A percentile compares a stretch with the other conserved stretches of the same genome.
phyloP scores from a whole-genome alignment of 768 basidiomycete genomes.

The Suillus placidus region DNA sequence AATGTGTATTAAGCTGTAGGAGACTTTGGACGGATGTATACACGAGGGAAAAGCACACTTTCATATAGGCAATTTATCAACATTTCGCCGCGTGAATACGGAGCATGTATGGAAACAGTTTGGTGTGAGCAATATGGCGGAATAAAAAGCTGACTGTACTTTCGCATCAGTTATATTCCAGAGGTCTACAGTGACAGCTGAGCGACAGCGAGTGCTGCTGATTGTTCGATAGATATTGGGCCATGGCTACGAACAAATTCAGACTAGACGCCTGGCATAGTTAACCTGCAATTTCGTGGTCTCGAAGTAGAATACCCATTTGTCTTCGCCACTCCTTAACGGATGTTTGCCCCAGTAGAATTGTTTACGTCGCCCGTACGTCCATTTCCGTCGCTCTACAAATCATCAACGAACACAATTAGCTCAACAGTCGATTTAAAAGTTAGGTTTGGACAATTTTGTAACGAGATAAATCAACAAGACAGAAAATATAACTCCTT shows the following conservation, averaged over 20 bases:
- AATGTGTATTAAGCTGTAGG: neutral
- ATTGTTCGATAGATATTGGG: neutral
- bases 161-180: neutral
- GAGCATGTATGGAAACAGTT: neutral
- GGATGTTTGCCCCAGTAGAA: constrained; percentile 4
- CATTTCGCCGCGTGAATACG: neutral
- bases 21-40: neutral
- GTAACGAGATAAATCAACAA: neutral
- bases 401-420: neutral
- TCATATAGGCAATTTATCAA: neutral
- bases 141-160: neutral
- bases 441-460: neutral
- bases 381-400: neutral
- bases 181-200: neutral
- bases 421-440: neutral
- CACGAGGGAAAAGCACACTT: neutral
- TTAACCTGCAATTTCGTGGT: neutral
- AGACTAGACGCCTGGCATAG: neutral
- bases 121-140: neutral
- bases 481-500: neutral
- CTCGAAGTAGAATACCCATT: constrained; percentile 6
- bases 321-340: constrained; percentile 4
- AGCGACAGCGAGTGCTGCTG: no score
- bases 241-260: neutral
- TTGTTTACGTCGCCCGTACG: neutral